Evolutionary conservation across 176 grass and related monocot genomes (phyloP).

Genomic region (barley (Hordeum vulgare)): MorexV3_pseudomolecules_assembly NC_058520.1:334608038-334608537

Average conservation of each 20-base stretch:
- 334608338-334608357: conserved; percentile 68
- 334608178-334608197: conserved; percentile 73
- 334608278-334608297: conserved; percentile 53
- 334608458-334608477: too few species aligned
- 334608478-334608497: too few species aligned
- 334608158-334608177: conserved; percentile 85
- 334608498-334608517: neutral
- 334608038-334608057: conserved; percentile 64
- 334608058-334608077: conserved; percentile 69
- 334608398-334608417: too few species aligned
- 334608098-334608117: conserved; percentile 69
- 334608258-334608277: conserved; percentile 67
- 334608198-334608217: conserved; percentile 91
- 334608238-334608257: conserved; percentile 35
- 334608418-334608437: too few species aligned
- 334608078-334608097: conserved; percentile 57
- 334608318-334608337: conserved; percentile 77
- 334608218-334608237: conserved; percentile 45
- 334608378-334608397: neutral
- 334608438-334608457: too few species aligned
- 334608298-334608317: conserved; percentile 80
- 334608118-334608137: conserved; percentile 82
- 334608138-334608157: conserved; percentile 92
- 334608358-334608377: conserved; percentile 46
- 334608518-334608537: neutral